phyloP scores from a whole-genome alignment of 306 rosid species.

The Canavalia gladiata region DNA sequence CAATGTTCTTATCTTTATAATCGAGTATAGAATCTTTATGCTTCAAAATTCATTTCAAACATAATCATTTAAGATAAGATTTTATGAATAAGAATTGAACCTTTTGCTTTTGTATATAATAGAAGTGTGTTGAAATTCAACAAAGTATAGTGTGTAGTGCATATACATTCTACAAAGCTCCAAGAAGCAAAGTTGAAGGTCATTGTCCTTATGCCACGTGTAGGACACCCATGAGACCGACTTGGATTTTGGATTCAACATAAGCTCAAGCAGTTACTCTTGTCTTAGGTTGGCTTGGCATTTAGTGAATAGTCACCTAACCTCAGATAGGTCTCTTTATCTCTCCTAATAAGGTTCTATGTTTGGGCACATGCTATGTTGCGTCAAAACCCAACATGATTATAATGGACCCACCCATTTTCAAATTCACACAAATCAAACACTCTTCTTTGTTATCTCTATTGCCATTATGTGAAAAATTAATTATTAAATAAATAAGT shows the following conservation, averaged over 20 bases:
- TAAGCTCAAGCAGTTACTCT: conserved; percentile 8
- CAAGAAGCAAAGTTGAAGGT: conserved; percentile 17
- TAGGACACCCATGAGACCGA: conserved; percentile 25
- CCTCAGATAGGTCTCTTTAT: not conserved
- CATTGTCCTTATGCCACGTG: conserved; percentile 38
- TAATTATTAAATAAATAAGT: too few species aligned
- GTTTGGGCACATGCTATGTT: conserved; percentile 33
- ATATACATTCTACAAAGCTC: not conserved
- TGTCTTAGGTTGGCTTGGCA: conserved; percentile 43
- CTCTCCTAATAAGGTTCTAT: conserved; percentile 1
- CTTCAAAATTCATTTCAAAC: conserved; percentile 27
- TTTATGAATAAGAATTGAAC: not conserved
- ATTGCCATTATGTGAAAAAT: not conserved
- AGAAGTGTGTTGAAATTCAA: conserved; percentile 7
- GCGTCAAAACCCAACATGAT: conserved; percentile 35
- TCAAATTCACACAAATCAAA: not conserved
- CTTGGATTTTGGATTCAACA: conserved; percentile 2
- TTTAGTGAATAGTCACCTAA: not conserved
- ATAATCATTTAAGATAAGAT: conserved; percentile 45
- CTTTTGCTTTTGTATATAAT: conserved; percentile 4
- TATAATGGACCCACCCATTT: conserved; percentile 32
- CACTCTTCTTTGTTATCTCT: not conserved
- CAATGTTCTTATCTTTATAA: not conserved
- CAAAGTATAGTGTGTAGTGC: not conserved
- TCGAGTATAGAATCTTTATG: not conserved